Evolutionary conservation across 257 asterid genomes (phyloP), one percentile per base, ranked within the genome.

Genomic region (Solanum clarkiae): DNA sequence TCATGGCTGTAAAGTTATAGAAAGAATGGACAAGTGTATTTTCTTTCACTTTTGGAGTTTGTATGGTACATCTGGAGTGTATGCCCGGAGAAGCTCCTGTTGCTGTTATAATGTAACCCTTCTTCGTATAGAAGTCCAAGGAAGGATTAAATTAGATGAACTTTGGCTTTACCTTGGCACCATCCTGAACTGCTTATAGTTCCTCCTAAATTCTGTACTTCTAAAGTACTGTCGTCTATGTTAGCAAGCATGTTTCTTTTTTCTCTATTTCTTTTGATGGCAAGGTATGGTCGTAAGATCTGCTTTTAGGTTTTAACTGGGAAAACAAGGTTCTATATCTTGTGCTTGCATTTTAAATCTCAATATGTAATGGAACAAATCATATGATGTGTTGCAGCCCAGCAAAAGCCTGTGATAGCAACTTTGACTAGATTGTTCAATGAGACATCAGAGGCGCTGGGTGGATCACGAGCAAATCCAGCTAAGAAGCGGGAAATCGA

Each of bases 401-500:
- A 90, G n/a, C 98, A 93, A 90, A 95, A 86, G 92, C 95, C 97
- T 80, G 98, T 95, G 71, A 92, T 96, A 80, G 92, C 93, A 84
- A 95, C 97, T 84, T 90, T 96, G 91, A 94, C 96, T 12, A 90
- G 97, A 85, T 97, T 96, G 74, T 96, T 94, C 86, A 92, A 93
- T 3, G 99, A 96, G 92, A 96, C 98, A 70, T 91, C 92, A 17
- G 98, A 94, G 92, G 97, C 94, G 55, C 84, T 95, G 89, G 99
- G 99, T 69, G 99, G 99, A 54, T 24, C 93, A 72, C 93, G 94
- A 17, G 99, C 99, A 83, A 92, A 92, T 91, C 96, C 99, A 24
- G 95, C 96, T 42, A 95, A 92, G 95, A 95, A 90, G 90, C 93
- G 98, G 85, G 99, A 96, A 89, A 96, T 96, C 68, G 98, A 96